phyloP scores from a whole-genome alignment of 1,284 basidiomycete species.

The Apiotrichum porosum region DNA sequence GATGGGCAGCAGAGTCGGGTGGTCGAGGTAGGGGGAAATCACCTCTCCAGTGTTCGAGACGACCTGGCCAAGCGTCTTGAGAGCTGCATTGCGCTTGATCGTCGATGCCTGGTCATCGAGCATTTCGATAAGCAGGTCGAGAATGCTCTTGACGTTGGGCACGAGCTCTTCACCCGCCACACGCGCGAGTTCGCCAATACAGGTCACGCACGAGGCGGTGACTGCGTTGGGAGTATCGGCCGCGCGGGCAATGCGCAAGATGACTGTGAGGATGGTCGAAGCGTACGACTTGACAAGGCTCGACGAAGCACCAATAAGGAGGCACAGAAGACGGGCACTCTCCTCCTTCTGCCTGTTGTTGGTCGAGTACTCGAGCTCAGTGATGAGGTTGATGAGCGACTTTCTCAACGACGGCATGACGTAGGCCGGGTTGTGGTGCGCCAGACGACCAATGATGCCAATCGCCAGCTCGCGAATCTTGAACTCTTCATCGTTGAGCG shows the following conservation, averaged over 20 bases:
- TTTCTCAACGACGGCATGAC: constrained; percentile 98
- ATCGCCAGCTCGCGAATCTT: constrained; percentile 90
- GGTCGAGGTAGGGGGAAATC: constrained; percentile 81
- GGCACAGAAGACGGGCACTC: constrained; percentile 78
- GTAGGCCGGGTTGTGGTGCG: constrained; percentile 95
- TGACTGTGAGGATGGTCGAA: constrained; percentile 87
- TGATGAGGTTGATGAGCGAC: constrained; percentile 91
- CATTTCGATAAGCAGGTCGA: constrained; percentile 83
- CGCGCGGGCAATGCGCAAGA: constrained; percentile 71
- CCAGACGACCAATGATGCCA: constrained; percentile 84
- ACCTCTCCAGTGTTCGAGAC: constrained; percentile 96
- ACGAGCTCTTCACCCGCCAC: constrained; percentile 91
- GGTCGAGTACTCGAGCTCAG: constrained; percentile 94
- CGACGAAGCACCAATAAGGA: constrained; percentile 84
- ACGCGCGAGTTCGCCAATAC: constrained; percentile 87
- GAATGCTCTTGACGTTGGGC: constrained; percentile 76
- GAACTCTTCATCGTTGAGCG: constrained; percentile 95
- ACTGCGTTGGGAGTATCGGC: constrained; percentile 80
- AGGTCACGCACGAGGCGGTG: constrained; percentile 87
- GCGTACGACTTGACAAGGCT: constrained; percentile 95
- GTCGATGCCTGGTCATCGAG: constrained; percentile 75
- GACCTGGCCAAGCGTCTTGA: constrained; percentile 90
- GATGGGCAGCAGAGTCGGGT: constrained; percentile 84
- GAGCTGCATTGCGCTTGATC: constrained; percentile 82
- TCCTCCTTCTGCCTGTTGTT: constrained; percentile 81